Conservation (phyloP, 352 stramenopile genomes). For the Elongisporangium prolatum region DNA sequence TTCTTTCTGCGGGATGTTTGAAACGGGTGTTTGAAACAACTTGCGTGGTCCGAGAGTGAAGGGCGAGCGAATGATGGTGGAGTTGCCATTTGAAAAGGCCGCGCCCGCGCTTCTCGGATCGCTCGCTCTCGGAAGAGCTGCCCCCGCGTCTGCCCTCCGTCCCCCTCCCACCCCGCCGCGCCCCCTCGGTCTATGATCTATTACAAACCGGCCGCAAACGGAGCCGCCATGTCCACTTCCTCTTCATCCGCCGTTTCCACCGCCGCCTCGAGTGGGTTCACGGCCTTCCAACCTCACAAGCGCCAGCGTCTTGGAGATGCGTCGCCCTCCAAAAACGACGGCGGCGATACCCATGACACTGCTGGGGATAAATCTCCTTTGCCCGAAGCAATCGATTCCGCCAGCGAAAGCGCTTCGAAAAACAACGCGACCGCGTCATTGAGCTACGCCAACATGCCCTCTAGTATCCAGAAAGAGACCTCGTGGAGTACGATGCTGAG, state of each 20-base stretch:
- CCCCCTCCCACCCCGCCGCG: no score
- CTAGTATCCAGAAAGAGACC: constrained; percentile 67
- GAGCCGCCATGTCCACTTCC: neutral
- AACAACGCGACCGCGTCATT: constrained; percentile 11
- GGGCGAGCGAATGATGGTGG: constrained; percentile 38
- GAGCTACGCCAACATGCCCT: constrained; percentile 37
- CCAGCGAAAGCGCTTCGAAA: constrained; percentile 2
- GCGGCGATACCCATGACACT: constrained; percentile 19
- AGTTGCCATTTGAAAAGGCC: constrained; percentile 35
- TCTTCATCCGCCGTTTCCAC: neutral
- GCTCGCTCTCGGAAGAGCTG: constrained; percentile 1
- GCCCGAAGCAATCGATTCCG: constrained; percentile 3
- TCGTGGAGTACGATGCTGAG: constrained; percentile 63
- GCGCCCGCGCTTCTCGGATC: constrained; percentile 1
- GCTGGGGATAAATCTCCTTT: constrained; percentile 9
- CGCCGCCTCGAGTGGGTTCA: constrained; percentile 10
- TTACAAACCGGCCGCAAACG: neutral
- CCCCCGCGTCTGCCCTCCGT: neutral
- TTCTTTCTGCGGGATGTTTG: constrained; percentile 1
- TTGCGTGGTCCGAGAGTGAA: constrained; percentile 25
- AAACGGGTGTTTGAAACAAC: constrained; percentile 6
- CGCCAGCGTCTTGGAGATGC: constrained; percentile 47
- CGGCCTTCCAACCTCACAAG: constrained; percentile 38
- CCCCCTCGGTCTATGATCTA: neutral
- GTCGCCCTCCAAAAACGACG: constrained; percentile 9